These are phyloP conservation scores for Capronia coronata DNA, from an alignment of 2,329 filamentous ascomycete genomes.

Conservation along the genomic window DNA sequence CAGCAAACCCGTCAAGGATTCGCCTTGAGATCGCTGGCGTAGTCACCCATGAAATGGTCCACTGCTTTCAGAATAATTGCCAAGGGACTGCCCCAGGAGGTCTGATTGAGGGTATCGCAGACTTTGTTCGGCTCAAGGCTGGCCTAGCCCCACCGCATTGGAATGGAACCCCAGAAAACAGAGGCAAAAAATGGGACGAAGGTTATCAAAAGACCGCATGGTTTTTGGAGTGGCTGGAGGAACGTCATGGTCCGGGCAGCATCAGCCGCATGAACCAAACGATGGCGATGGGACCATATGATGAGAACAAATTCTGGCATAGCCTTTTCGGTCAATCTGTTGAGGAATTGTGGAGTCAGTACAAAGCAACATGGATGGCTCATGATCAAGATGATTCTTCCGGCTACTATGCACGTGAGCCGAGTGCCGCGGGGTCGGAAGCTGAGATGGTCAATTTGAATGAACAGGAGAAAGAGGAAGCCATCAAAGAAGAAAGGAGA, in stretches of 20 bases:
- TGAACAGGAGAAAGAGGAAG: slow-evolving; percentile 7
- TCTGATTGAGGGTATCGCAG: slow-evolving; percentile 82
- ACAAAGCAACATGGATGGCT: slow-evolving; percentile 48
- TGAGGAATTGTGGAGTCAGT: slow-evolving; percentile 66
- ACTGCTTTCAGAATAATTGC: slow-evolving; percentile 82
- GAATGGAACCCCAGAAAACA: slow-evolving; percentile 50
- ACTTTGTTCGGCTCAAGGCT: slow-evolving; percentile 78
- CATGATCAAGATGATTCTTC: slow-evolving; percentile 22
- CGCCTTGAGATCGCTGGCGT: slow-evolving; percentile 68
- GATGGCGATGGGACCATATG: slow-evolving; percentile 57
- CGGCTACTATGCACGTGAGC: neutral
- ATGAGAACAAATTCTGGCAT: slow-evolving; percentile 61
- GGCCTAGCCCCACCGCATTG: slow-evolving; percentile 75
- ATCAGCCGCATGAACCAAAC: slow-evolving; percentile 60
- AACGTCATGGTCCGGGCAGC: slow-evolving; percentile 53
- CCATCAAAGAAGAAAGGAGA: slow-evolving; percentile 3
- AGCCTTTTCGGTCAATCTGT: slow-evolving; percentile 61
- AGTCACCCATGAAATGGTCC: slow-evolving; percentile 84
- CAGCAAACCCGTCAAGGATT: slow-evolving; percentile 17
- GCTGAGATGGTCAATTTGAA: slow-evolving; percentile 8
- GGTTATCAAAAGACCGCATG: slow-evolving; percentile 90
- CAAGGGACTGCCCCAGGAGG: slow-evolving; percentile 59
- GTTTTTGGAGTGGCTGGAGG: slow-evolving; percentile 81
- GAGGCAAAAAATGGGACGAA: slow-evolving; percentile 64
- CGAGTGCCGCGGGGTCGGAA: slow-evolving; percentile 5